Base-by-base conservation (phyloP, 1,284 basidiomycete species). In the Ganoderma sinense region DNA sequence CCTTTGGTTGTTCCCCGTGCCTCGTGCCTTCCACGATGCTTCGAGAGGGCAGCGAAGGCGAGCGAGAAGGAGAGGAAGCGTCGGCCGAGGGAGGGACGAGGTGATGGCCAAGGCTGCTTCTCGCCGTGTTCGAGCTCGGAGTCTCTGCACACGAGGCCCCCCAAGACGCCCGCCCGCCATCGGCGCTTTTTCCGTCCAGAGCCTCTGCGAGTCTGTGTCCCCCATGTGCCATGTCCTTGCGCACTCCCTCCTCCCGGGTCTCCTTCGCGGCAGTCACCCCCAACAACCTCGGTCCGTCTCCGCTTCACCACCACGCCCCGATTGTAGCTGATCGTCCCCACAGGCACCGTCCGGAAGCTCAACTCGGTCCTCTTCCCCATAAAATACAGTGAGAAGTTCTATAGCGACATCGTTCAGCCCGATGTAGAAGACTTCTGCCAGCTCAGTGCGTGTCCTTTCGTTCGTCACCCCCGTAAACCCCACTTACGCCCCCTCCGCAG, bases 301-400 rank as follows among this genome's bases (percentile, higher is more conserved):
- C 29, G 7, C 45, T 26, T 23, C 33, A 14, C 5, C 23, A 29
- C 33, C 31, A 16, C 41, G 4, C 13, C 62, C 20, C 31, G 16
- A 11, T 33, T 7, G 39, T n/a, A 4, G 29, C 70, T 75, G 55
- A 78, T 39, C 13, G 7, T 23, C 13, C 3, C 23, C 23, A 2
- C 60, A 69, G 92, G 92, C 39, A 94, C 93, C 4, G 89, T 95
- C 65, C 87, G 91, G 72, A 95, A 93, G 80, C 85, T 95, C 59
- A 94, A 95, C 77, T 89, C 91, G 2, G 92, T 93, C 41, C 84
- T 94, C 45, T 94, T 94, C 78, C 93, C 93, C 31, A 91, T 94
- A 79, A 91, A 88, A 78, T 95, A 95, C 78, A 91, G 90, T 80
- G 91, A 94, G 75, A 91, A 91, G 80, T 94, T 94, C 83, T 95